Percentiles rank a stretch among this genome's conserved stretches.
These are phyloP conservation scores for Spiromastix sp. DNA, from an alignment of 2,329 filamentous ascomycete genomes.

Conservation along the genomic window DNA sequence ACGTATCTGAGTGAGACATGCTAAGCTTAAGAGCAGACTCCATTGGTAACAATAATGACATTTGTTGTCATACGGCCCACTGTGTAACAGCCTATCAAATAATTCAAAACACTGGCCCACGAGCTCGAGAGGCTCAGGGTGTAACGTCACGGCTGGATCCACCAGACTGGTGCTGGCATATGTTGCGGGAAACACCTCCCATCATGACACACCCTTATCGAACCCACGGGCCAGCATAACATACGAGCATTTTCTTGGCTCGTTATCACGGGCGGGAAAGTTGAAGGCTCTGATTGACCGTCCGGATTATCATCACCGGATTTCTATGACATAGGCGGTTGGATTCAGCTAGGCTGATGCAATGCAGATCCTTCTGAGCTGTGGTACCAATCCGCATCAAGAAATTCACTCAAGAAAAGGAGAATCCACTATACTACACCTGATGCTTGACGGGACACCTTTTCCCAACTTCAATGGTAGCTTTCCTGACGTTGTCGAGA, in stretches of 20 bases:
- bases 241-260: slow-evolving; percentile 4
- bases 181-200: too few relatives aligned
- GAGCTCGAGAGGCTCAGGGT: too few relatives aligned
- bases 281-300: not conserved
- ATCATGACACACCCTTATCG: too few relatives aligned
- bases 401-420: not conserved
- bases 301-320: slow-evolving; percentile 3
- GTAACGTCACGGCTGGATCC: too few relatives aligned
- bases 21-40: too few relatives aligned
- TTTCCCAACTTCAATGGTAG: not conserved
- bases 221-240: not conserved
- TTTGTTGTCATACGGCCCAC: too few relatives aligned
- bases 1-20: too few relatives aligned
- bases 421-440: slow-evolving; percentile 6
- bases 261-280: not conserved
- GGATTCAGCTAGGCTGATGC: slow-evolving; percentile 3
- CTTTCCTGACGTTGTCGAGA: slow-evolving; percentile 2
- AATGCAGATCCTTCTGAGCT: slow-evolving; percentile 1
- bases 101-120: too few relatives aligned
- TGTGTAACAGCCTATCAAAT: too few relatives aligned
- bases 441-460: slow-evolving; percentile 2
- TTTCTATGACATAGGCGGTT: slow-evolving; percentile 5
- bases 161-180: too few relatives aligned
- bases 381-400: slow-evolving; percentile 4
- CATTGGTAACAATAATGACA: too few relatives aligned